Evolutionary conservation across 495 filamentous ascomycete genomes (phyloP).

Genomic region (Niebla homalea): DNA sequence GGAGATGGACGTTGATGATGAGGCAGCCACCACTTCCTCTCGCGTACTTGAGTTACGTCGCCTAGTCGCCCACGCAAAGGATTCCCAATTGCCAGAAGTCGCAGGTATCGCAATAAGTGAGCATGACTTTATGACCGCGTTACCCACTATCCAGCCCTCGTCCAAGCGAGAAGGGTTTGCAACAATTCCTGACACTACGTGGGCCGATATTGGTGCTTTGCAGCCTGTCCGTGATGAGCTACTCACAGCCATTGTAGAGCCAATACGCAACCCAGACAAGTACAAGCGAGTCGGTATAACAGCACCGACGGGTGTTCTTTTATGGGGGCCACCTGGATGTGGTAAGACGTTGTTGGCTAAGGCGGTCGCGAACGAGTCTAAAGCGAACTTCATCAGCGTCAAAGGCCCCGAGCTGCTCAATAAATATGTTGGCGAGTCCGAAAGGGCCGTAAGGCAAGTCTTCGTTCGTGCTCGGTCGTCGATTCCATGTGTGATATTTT

Average conservation of each 20-base stretch:
- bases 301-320: slow-evolving; percentile 77
- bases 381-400: slow-evolving; percentile 95
- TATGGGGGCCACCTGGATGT: slow-evolving; percentile 95
- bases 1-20: slow-evolving; percentile 40
- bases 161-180: slow-evolving; percentile 94
- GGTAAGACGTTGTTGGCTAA: slow-evolving; percentile 95
- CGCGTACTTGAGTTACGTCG: slow-evolving; percentile 38
- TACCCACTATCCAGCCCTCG: slow-evolving; percentile 80
- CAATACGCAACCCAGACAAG: slow-evolving; percentile 71
- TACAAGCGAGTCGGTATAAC: slow-evolving; percentile 75
- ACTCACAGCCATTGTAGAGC: slow-evolving; percentile 77
- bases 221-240: slow-evolving; percentile 67
- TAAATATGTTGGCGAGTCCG: slow-evolving; percentile 92
- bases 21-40: slow-evolving; percentile 19
- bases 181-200: slow-evolving; percentile 92
- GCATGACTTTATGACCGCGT: slow-evolving; percentile 59
- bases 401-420: slow-evolving; percentile 90
- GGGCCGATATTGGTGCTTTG: slow-evolving; percentile 84
- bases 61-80: slow-evolving; percentile 40
- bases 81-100: slow-evolving; percentile 30
- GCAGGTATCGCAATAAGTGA: slow-evolving; percentile 36
- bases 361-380: slow-evolving; percentile 87
- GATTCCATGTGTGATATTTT: slow-evolving; percentile 90
- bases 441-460: slow-evolving; percentile 82
- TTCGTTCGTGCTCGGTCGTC: slow-evolving; percentile 79